Evolutionary conservation across 169 alveolate species (phyloP).

Genomic region (Plasmodium knowlesi): DNA sequence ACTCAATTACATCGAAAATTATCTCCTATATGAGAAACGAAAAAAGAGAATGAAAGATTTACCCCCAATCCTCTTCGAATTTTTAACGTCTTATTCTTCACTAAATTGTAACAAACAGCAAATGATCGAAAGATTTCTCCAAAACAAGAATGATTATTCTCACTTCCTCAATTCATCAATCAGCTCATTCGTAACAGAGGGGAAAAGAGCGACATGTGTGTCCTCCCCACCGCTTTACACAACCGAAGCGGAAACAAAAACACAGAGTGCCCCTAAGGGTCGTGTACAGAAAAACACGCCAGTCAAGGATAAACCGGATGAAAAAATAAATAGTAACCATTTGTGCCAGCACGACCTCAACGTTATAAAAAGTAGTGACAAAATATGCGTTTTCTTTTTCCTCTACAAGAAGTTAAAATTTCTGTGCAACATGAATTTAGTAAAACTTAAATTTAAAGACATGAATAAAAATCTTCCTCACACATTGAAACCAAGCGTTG

Average conservation of each 20-base stretch:
- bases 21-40: slow-evolving; percentile 29
- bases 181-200: not conserved
- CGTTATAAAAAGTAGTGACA: slow-evolving; percentile 38
- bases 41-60: slow-evolving; percentile 54
- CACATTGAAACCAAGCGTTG: not conserved
- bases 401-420: slow-evolving; percentile 63
- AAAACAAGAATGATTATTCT: not conserved
- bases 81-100: slow-evolving; percentile 66
- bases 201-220: not conserved
- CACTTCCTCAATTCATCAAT: slow-evolving; percentile 4
- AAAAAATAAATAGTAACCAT: not conserved
- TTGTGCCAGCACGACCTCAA: slow-evolving; percentile 35
- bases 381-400: slow-evolving; percentile 37
- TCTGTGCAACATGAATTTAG: slow-evolving; percentile 44
- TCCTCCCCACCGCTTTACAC: not conserved
- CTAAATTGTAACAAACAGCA: slow-evolving; percentile 28
- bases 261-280: not conserved
- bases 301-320: not conserved
- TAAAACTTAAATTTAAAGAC: slow-evolving; percentile 14
- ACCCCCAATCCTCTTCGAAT: slow-evolving; percentile 57
- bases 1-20: slow-evolving; percentile 68
- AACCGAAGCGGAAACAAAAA: not conserved
- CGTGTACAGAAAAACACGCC: not conserved
- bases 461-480: not conserved
- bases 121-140: slow-evolving; percentile 27